Conservation (phyloP, 371 early-diverging fungal genomes). For the Mucor piriformis region DNA sequence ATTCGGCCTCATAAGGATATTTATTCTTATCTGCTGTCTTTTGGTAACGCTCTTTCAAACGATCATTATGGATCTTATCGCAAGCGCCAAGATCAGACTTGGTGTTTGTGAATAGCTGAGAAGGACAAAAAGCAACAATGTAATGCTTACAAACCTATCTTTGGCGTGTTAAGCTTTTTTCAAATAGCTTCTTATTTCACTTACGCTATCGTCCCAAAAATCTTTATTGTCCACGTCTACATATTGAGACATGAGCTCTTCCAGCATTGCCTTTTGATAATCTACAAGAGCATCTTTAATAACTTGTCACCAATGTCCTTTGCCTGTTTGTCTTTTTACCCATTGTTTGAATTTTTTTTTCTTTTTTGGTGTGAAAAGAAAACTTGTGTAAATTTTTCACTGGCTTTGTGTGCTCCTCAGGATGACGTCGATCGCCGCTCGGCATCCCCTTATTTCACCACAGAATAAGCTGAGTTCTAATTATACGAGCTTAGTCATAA, state of each 20-base stretch:
- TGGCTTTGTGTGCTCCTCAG: no score
- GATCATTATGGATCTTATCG: constrained; percentile 81
- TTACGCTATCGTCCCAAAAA: constrained; percentile 70
- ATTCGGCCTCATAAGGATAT: constrained; percentile 78
- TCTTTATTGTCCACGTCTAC: constrained; percentile 67
- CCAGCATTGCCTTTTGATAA: constrained; percentile 74
- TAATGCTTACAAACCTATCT: constrained; percentile 84
- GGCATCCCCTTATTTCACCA: no score
- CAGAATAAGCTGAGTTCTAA: no score
- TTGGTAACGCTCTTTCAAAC: constrained; percentile 75
- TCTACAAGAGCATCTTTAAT: constrained; percentile 34
- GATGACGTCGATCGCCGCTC: no score
- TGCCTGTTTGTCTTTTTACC: not conserved
- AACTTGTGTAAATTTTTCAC: no score
- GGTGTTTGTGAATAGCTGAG: constrained; percentile 85
- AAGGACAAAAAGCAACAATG: constrained; percentile 86
- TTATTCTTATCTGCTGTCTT: constrained; percentile 65
- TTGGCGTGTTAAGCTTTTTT: no score
- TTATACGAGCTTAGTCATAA: no score
- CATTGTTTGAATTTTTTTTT: not conserved
- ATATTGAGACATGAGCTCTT: constrained; percentile 81
- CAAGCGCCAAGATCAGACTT: constrained; percentile 84
- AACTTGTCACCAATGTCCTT: not conserved
- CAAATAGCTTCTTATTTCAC: not conserved
- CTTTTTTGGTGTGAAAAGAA: no score